Evolutionary conservation across 768 basidiomycete species (phyloP), one percentile per base, ranked within the genome.

Genomic region (Phanerochaete sordida): DNA sequence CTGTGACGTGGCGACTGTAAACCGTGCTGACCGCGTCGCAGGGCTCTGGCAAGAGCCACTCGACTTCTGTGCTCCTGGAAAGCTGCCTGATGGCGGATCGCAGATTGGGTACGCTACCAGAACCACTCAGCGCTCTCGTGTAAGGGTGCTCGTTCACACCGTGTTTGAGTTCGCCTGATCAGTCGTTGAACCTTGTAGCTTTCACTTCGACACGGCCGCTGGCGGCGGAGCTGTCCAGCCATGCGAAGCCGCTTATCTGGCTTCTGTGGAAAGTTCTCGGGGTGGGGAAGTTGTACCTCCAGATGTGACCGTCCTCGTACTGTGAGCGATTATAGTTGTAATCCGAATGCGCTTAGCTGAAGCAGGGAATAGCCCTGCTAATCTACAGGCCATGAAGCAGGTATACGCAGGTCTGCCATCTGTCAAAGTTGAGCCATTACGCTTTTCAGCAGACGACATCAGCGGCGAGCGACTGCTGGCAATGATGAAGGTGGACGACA

Each of bases 31-130:
- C n/a, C 4, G 15, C 19, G 11, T 28, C n/a, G 23, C 37, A 59
- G 58, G 86, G 87, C 0, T 85, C 87, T 0, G 87, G 87, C 11
- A 89, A 89, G 64, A 87, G 85, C 0, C 87, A 89, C 48, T 87
- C 86, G 0, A 80, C 87, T 1, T 84, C 87, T 0, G 79, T 85
- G 0, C 74, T 89, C 8, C 63, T 89, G 0, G 87, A 89, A 66
- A 84, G 76, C 60, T 85, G 88, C 81, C 75, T 90, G 12, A 79
- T 90, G 19, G 64, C 84, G 0, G 71, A 75, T n/a, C 76, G 79
- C 56, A 65, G 76, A 3, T 64, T 83, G 7, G 88, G 88, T 0
- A 72, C 70, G 0, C 69, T 88, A 9, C 69, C 78, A 24, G 82
- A 81, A 57, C 74, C 86, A 0, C 76, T 89, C 0, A 76, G 77